Percentiles rank a stretch among this genome's conserved stretches.
phyloP scores from a whole-genome alignment of 2,329 filamentous ascomycete species.

The Cryphonectria parasitica region DNA sequence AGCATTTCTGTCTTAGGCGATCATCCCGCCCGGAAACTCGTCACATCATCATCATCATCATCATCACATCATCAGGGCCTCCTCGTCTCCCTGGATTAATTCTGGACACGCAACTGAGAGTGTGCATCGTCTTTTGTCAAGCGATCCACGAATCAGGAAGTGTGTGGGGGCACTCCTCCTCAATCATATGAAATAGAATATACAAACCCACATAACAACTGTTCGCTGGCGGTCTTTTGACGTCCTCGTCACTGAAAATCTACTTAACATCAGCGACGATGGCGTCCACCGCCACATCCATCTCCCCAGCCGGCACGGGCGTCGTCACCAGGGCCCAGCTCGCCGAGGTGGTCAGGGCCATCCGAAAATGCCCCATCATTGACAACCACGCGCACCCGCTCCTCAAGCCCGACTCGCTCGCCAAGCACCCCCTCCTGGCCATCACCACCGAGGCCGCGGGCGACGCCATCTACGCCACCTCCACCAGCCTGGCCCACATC shows the following conservation, averaged over 20 bases:
- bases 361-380: conserved; percentile 65
- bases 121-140: neutral
- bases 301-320: conserved; percentile 18
- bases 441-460: conserved; percentile 76
- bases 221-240: neutral
- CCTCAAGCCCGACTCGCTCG: conserved; percentile 54
- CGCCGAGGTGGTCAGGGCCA: conserved; percentile 43
- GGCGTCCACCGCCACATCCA: conserved; percentile 7
- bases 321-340: conserved; percentile 34
- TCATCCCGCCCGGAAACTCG: neutral
- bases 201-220: neutral
- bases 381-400: conserved; percentile 76
- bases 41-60: neutral
- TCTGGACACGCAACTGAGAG: neutral
- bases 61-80: too few relatives aligned
- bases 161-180: neutral
- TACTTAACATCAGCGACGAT: neutral
- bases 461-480: conserved; percentile 65
- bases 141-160: neutral
- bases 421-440: conserved; percentile 55
- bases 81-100: neutral
- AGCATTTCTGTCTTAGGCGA: neutral
- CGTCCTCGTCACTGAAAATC: neutral
- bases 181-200: neutral
- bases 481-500: conserved; percentile 68